A percentile compares a stretch with the other conserved stretches of the same genome.
phyloP scores from a whole-genome alignment of 768 basidiomycete species.

The Naganishia onofrii region DNA sequence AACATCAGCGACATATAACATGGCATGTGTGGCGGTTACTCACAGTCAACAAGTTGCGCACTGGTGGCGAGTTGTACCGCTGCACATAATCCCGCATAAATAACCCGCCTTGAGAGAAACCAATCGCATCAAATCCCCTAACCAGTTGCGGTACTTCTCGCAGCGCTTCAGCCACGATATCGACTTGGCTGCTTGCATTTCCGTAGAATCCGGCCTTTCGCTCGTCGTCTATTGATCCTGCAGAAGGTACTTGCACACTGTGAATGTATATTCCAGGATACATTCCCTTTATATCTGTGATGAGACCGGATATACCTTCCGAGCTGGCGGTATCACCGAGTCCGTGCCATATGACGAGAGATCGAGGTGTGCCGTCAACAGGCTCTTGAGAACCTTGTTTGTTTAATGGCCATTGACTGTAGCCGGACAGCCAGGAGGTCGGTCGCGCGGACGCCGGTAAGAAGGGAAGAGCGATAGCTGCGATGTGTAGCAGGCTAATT shows the following conservation, averaged over 20 bases:
- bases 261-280: constrained; percentile 51
- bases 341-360: constrained; percentile 54
- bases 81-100: constrained; percentile 53
- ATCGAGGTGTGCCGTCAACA: constrained; percentile 2
- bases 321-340: constrained; percentile 53
- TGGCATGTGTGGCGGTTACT: constrained; percentile 30
- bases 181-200: constrained; percentile 47
- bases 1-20: neutral
- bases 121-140: constrained; percentile 51
- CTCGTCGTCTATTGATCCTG: constrained; percentile 47
- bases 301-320: constrained; percentile 48
- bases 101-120: constrained; percentile 55
- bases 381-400: neutral
- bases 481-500: neutral
- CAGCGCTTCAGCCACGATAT: constrained; percentile 47
- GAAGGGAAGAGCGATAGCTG: neutral
- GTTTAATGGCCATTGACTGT: neutral
- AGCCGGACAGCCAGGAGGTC: too few species aligned
- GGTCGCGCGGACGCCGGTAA: neutral
- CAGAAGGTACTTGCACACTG: constrained; percentile 46
- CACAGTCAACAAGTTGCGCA: constrained; percentile 54
- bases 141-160: constrained; percentile 43
- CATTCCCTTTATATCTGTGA: constrained; percentile 44
- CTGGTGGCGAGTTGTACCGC: constrained; percentile 45
- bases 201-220: constrained; percentile 53